Evolutionary conservation across 306 rosid genomes (phyloP).

Genomic region (Trifolium pratense): DNA sequence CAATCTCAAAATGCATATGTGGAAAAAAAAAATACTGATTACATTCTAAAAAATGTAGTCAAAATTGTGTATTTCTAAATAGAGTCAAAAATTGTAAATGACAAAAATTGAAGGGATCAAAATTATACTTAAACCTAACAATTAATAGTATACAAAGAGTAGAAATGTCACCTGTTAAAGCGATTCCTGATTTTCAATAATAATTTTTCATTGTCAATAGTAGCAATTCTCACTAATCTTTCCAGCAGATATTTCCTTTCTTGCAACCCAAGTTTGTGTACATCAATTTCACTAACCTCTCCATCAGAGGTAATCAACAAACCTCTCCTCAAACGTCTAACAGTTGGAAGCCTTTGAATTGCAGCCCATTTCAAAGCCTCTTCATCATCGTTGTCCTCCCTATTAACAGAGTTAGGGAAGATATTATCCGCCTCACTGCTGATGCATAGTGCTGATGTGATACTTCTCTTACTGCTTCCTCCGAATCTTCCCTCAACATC

Average conservation of each 20-base stretch:
- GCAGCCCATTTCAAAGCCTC: conserved; percentile 58
- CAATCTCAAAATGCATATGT: no score
- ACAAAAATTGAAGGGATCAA: no score
- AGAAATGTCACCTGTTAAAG: conserved; percentile 51
- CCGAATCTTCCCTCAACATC: background rate
- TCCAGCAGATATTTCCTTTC: conserved; percentile 66
- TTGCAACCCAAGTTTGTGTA: conserved; percentile 60
- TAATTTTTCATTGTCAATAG: conserved; percentile 77
- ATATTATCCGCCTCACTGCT: background rate
- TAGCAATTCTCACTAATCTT: conserved; percentile 66
- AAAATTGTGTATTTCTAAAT: background rate
- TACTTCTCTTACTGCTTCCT: background rate
- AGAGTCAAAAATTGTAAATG: no score
- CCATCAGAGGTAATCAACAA: conserved; percentile 52
- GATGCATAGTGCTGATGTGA: background rate
- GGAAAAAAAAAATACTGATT: no score
- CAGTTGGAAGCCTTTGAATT: conserved; percentile 51
- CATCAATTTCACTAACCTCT: conserved; percentile 62
- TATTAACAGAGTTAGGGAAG: background rate
- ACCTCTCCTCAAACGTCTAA: conserved; percentile 48
- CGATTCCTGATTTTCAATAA: conserved; percentile 68
- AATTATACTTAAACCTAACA: no score
- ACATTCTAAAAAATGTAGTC: background rate
- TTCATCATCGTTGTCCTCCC: conserved; percentile 46
- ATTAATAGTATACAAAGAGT: no score